These are phyloP conservation scores for Pyrenochaeta sp. DNA, from an alignment of 2,329 filamentous ascomycete genomes.

Conservation along the genomic window DNA sequence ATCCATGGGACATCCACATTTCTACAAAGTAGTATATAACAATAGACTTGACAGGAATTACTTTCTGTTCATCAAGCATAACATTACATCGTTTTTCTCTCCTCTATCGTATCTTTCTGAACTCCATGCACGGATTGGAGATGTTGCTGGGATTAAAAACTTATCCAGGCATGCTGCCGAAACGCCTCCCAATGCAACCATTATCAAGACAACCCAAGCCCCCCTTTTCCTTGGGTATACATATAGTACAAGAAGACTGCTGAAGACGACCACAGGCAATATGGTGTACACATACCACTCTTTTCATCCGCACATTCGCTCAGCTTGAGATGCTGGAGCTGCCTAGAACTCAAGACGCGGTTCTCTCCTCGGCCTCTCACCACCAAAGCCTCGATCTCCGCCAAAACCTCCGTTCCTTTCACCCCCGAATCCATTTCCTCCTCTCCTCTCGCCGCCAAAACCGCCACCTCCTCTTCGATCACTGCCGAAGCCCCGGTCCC, in stretches of 20 bases:
- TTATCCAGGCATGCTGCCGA: background rate
- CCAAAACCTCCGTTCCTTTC: conserved; percentile 12
- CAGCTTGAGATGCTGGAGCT: background rate
- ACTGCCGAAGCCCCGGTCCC: conserved; percentile 8
- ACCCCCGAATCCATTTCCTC: conserved; percentile 17
- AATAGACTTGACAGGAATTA: no score
- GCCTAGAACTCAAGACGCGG: conserved; percentile 15
- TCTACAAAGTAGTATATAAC: no score
- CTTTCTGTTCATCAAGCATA: background rate
- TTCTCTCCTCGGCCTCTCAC: conserved; percentile 19
- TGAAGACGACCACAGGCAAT: background rate
- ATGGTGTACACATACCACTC: background rate
- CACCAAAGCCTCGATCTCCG: background rate
- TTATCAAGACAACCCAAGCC: conserved; percentile 20
- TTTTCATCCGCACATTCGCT: background rate
- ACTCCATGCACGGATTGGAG: conserved; percentile 10
- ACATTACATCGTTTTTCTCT: background rate
- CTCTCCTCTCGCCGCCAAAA: conserved; percentile 18
- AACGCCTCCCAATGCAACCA: conserved; percentile 17
- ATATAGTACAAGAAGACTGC: conserved; percentile 23
- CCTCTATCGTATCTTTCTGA: background rate
- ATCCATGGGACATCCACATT: no score
- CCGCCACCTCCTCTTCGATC: conserved; percentile 18
- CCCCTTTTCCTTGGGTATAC: conserved; percentile 15
- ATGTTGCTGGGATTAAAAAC: background rate